These are phyloP conservation scores for Beta corolliflora DNA, from an alignment of 179 eudicot genomes.

Conservation along the genomic window DNA sequence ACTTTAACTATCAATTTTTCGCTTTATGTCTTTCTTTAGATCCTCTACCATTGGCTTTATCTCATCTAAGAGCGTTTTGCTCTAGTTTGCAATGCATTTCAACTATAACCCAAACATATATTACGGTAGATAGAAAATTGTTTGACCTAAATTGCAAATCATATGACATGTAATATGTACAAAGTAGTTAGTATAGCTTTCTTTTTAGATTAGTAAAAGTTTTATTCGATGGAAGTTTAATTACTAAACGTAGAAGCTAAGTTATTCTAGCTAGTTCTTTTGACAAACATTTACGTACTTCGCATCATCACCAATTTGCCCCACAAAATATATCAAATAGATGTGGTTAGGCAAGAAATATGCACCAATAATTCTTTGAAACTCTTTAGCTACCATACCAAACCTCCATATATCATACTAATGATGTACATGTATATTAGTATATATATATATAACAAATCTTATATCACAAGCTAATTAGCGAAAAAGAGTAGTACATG, in stretches of 20 bases:
- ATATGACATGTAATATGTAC: background rate
- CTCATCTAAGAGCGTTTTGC: too few relatives aligned
- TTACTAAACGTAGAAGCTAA: conserved; percentile 1
- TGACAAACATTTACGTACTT: background rate
- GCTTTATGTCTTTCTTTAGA: too few relatives aligned
- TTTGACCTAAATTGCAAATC: background rate
- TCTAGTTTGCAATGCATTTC: too few relatives aligned
- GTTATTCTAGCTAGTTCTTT: background rate
- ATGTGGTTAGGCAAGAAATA: conserved; percentile 18
- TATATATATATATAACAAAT: conserved; percentile 10
- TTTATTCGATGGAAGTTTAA: background rate
- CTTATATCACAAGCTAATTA: background rate
- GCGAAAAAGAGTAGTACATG: background rate
- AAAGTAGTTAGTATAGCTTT: background rate
- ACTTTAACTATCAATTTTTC: too few relatives aligned
- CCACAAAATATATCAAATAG: background rate
- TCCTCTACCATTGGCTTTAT: too few relatives aligned
- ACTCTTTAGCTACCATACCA: conserved; percentile 18
- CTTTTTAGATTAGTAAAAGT: background rate
- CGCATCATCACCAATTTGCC: background rate
- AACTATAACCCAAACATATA: background rate
- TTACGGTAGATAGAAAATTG: background rate
- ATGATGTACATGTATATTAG: too few relatives aligned
- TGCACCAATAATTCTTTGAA: background rate
- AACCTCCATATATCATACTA: background rate